Conservation (phyloP, 768 basidiomycete genomes). For the Stropharia rugosoannulata region DNA sequence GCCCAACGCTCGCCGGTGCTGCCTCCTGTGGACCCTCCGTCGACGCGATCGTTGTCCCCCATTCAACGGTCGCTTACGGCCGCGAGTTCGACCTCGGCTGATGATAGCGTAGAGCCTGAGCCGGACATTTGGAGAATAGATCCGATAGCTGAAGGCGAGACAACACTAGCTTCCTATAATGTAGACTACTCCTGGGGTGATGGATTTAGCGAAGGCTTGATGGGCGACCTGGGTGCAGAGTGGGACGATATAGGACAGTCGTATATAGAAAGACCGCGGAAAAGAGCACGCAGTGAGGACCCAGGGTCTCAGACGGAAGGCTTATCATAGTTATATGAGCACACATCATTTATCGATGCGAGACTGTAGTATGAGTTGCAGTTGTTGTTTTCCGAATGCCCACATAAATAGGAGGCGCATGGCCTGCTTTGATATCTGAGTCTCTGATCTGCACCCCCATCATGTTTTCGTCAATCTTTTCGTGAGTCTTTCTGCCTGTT, state of each 20-base stretch:
- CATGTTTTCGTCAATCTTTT: conserved; percentile 81
- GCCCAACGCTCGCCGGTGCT: conserved; percentile 17
- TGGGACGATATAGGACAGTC: conserved; percentile 12
- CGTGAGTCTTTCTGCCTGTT: conserved; percentile 51
- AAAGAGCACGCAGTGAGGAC: conserved; percentile 30
- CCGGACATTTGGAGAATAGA: conserved; percentile 11
- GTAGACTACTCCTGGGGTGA: conserved; percentile 18
- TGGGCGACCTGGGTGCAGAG: conserved; percentile 11
- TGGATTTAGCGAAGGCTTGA: conserved; percentile 12
- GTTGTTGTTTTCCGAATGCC: conserved; percentile 11
- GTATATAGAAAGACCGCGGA: conserved; percentile 23
- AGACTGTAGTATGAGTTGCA: conserved; percentile 3
- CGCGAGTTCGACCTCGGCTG: conserved; percentile 1
- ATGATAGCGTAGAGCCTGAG: conserved; percentile 3
- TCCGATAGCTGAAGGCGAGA: conserved; percentile 8
- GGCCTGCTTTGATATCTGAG: conserved; percentile 6
- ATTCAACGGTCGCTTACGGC: not conserved
- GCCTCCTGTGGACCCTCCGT: conserved; percentile 3
- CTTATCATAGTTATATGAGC: not conserved
- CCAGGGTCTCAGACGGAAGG: not conserved
- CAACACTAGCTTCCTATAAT: conserved; percentile 13
- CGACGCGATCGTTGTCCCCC: not conserved
- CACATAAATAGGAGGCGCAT: conserved; percentile 17
- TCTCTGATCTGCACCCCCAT: conserved; percentile 23
- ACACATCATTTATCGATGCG: conserved; percentile 2